Evolutionary conservation across 768 basidiomycete species (phyloP).

Genomic region (Imleria badia): DNA sequence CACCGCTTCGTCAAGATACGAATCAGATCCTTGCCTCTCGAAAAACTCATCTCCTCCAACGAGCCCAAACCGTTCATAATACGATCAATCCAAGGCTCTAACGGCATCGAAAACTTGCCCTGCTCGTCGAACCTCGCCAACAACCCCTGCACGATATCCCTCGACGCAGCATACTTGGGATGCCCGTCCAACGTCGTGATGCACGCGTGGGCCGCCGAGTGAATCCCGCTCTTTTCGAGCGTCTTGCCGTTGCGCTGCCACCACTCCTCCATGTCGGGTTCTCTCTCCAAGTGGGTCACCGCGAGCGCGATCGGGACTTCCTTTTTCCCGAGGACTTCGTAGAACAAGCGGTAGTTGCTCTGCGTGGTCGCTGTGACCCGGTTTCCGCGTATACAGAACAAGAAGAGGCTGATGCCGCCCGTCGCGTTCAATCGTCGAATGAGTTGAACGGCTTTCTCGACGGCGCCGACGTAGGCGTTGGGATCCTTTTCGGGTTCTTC

Average conservation of each 20-base stretch:
- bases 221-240: slow-evolving; percentile 21
- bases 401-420: slow-evolving; percentile 40
- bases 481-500: slow-evolving; percentile 27
- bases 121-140: slow-evolving; percentile 23
- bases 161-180: slow-evolving; percentile 33
- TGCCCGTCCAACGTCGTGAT: slow-evolving; percentile 28
- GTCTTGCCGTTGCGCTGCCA: slow-evolving; percentile 26
- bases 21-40: slow-evolving; percentile 27
- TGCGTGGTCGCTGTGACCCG: slow-evolving; percentile 30
- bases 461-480: slow-evolving; percentile 25
- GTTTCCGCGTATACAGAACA: slow-evolving; percentile 41
- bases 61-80: slow-evolving; percentile 25
- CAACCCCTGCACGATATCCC: slow-evolving; percentile 18
- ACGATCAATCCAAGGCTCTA: slow-evolving; percentile 27
- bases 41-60: slow-evolving; percentile 15
- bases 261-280: slow-evolving; percentile 34
- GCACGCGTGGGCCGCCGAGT: slow-evolving; percentile 31
- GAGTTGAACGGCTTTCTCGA: slow-evolving; percentile 33
- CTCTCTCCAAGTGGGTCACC: slow-evolving; percentile 40
- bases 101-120: slow-evolving; percentile 31
- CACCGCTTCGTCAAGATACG: slow-evolving; percentile 30
- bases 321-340: slow-evolving; percentile 29
- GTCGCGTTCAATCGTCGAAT: slow-evolving; percentile 30
- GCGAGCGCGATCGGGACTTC: slow-evolving; percentile 40
- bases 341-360: slow-evolving; percentile 26